A percentile compares a stretch with the other conserved stretches of the same genome.
Evolutionary conservation across 352 stramenopile genomes (phyloP).

Genomic region (Thalassiosira ordinaria): DNA sequence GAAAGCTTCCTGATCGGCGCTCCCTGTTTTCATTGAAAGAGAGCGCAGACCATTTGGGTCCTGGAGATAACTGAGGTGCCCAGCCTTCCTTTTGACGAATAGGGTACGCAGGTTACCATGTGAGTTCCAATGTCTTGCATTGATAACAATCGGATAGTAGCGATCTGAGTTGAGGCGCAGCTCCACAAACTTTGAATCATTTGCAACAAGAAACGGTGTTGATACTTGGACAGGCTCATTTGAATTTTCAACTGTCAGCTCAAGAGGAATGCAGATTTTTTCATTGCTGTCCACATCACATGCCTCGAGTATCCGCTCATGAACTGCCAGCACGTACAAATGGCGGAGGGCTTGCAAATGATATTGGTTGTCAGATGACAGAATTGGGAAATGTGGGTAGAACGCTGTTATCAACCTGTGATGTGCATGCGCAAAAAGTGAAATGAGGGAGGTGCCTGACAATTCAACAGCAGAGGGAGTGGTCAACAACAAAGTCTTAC

Average conservation of each 20-base stretch:
- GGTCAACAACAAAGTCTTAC: too few species aligned
- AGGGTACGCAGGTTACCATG: slow-evolving; percentile 45
- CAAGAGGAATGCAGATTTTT: slow-evolving; percentile 83
- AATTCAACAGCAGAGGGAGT: too few species aligned
- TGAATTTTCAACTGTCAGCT: slow-evolving; percentile 61
- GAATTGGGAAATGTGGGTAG: slow-evolving; percentile 92
- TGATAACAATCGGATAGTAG: slow-evolving; percentile 78
- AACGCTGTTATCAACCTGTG: slow-evolving; percentile 93
- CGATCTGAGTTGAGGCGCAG: slow-evolving; percentile 63
- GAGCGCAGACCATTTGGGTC: slow-evolving; percentile 81
- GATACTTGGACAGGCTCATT: slow-evolving; percentile 36
- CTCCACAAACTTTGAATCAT: slow-evolving; percentile 42
- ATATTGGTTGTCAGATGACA: slow-evolving; percentile 94
- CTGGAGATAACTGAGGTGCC: slow-evolving; percentile 71
- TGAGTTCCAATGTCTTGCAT: slow-evolving; percentile 43
- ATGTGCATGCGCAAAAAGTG: too few species aligned
- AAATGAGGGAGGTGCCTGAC: too few species aligned
- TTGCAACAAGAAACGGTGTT: slow-evolving; percentile 52
- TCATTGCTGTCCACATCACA: slow-evolving; percentile 85
- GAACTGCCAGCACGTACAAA: slow-evolving; percentile 88
- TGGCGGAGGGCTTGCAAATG: slow-evolving; percentile 90
- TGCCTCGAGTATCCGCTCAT: slow-evolving; percentile 79
- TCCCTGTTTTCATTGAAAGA: slow-evolving; percentile 67
- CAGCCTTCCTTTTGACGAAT: slow-evolving; percentile 84
- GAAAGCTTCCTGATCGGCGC: slow-evolving; percentile 38